Conservation (phyloP, 257 asterid species). For the Primulina tabacum region DNA sequence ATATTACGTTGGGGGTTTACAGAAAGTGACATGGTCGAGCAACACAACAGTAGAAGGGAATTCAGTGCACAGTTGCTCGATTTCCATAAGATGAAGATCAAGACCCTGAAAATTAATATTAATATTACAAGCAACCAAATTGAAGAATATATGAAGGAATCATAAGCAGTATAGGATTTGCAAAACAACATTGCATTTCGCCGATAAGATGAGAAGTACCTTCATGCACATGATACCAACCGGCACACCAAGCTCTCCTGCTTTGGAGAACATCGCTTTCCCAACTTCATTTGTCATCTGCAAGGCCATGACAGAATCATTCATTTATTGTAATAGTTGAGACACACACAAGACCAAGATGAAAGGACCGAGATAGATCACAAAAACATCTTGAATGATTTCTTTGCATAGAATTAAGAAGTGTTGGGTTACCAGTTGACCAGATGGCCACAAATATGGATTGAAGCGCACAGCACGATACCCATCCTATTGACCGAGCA, state of each 20-base stretch:
- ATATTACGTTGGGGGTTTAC: conserved; percentile 72
- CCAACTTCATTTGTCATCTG: conserved; percentile 91
- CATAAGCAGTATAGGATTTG: background rate
- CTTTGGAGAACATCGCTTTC: conserved; percentile 70
- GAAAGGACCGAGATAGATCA: background rate
- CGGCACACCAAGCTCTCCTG: conserved; percentile 80
- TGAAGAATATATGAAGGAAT: background rate
- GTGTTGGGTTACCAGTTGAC: conserved; percentile 48
- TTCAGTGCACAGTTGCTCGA: conserved; percentile 66
- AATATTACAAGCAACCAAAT: conserved; percentile 15
- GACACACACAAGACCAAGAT: background rate
- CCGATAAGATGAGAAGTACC: conserved; percentile 33
- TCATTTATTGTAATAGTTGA: background rate
- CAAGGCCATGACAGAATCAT: conserved; percentile 12
- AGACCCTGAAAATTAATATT: conserved; percentile 53
- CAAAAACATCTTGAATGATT: background rate
- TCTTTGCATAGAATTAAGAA: no score
- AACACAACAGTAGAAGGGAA: conserved; percentile 73
- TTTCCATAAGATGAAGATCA: conserved; percentile 63
- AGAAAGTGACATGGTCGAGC: conserved; percentile 76
- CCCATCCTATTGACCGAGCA: conserved; percentile 57
- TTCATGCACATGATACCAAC: conserved; percentile 94
- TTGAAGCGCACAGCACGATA: conserved; percentile 90
- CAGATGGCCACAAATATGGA: conserved; percentile 92
- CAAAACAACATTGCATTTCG: background rate